These are phyloP conservation scores for Amaranthus hypochondriacus DNA, from an alignment of 148 eudicot species.

Conservation along the genomic window DNA sequence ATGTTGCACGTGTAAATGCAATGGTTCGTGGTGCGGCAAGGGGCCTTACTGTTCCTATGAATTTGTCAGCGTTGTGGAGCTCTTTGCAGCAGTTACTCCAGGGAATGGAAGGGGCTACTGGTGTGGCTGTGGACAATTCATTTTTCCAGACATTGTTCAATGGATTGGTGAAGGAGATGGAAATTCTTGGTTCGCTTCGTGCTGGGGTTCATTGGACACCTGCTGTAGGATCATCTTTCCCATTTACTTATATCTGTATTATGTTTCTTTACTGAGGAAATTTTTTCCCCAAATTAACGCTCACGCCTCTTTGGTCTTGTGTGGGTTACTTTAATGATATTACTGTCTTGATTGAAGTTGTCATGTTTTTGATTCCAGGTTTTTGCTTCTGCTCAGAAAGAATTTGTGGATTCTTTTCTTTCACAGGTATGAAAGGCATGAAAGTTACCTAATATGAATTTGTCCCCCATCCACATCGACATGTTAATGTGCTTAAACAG, in stretches of 20 bases:
- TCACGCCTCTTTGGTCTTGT: neutral
- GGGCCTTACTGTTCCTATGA: slow-evolving; percentile 80
- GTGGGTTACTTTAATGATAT: neutral
- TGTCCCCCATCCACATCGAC: neutral
- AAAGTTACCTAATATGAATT: slow-evolving; percentile 5
- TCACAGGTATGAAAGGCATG: slow-evolving; percentile 85
- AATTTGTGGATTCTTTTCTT: slow-evolving; percentile 83
- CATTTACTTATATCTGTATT: neutral
- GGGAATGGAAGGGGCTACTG: slow-evolving; percentile 81
- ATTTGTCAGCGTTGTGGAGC: slow-evolving; percentile 82
- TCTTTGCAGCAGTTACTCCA: slow-evolving; percentile 79
- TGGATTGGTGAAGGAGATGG: slow-evolving; percentile 70
- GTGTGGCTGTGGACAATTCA: slow-evolving; percentile 81
- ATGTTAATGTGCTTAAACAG: neutral
- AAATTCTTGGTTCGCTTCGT: slow-evolving; percentile 88
- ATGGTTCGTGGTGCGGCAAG: slow-evolving; percentile 98
- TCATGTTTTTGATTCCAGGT: slow-evolving; percentile 42
- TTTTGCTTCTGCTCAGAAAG: slow-evolving; percentile 92
- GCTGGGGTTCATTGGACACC: slow-evolving; percentile 99
- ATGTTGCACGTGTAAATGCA: slow-evolving; percentile 84
- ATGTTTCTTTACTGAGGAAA: neutral
- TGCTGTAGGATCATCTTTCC: slow-evolving; percentile 37
- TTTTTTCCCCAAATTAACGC: neutral
- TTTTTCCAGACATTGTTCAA: slow-evolving; percentile 91
- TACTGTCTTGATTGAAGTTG: slow-evolving; percentile 4